Evolutionary conservation across 805 yeast species (phyloP).

Genomic region (Kodamaea nitidulidarum): DNA sequence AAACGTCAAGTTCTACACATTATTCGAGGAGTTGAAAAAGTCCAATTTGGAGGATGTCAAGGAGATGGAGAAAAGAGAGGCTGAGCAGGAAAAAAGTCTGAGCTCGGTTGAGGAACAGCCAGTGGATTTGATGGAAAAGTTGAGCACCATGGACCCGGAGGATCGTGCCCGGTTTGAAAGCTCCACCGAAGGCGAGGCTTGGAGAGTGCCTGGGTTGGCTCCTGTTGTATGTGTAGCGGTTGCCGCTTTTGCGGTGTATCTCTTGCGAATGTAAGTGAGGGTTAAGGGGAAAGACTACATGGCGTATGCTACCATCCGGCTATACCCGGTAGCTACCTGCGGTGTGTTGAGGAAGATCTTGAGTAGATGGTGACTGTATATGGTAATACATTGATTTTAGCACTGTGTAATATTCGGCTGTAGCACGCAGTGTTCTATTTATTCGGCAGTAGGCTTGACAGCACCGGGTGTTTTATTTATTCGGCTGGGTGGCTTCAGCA

Average conservation of each 20-base stretch:
- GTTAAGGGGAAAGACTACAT: no score
- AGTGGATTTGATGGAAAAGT: conserved; percentile 29
- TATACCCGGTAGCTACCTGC: no score
- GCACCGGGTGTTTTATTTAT: no score
- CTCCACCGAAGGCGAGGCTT: conserved; percentile 1
- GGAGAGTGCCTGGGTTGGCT: conserved; percentile 4
- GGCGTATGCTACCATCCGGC: no score
- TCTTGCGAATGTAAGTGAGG: conserved; percentile 3
- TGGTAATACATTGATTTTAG: no score
- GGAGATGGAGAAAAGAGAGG: conserved; percentile 13
- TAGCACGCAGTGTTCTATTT: no score
- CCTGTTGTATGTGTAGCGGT: conserved; percentile 9
- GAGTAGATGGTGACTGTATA: no score
- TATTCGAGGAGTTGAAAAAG: conserved; percentile 67
- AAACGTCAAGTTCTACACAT: conserved; percentile 53
- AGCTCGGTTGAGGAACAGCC: conserved; percentile 2
- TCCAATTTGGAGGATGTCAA: conserved; percentile 35
- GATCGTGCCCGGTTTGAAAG: conserved; percentile 50
- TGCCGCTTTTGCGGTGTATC: conserved; percentile 7
- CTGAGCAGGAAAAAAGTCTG: conserved; percentile 12
- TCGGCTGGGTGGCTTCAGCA: no score
- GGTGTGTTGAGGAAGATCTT: no score
- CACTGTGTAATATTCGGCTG: no score
- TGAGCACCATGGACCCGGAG: conserved; percentile 56
- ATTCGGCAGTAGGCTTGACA: no score